phyloP scores from a whole-genome alignment of 2,329 filamentous ascomycete species.

The Aspergillus sp. region DNA sequence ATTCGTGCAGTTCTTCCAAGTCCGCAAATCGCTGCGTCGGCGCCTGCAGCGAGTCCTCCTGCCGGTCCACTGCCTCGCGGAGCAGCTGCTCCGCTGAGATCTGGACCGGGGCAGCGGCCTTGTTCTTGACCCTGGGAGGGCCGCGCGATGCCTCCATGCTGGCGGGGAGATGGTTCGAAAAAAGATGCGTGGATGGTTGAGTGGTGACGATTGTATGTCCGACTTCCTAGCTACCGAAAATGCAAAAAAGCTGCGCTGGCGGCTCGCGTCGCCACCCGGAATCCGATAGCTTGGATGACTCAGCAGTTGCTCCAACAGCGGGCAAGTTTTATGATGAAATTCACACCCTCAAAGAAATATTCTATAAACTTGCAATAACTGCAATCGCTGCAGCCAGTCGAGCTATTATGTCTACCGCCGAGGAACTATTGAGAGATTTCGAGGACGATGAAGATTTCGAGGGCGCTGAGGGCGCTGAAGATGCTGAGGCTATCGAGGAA shows the following conservation, averaged over 20 bases:
- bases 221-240: constrained; percentile 1
- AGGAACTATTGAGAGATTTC: constrained; percentile 90
- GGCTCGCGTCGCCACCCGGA: constrained; percentile 17
- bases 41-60: constrained; percentile 82
- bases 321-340: constrained; percentile 7
- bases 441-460: constrained; percentile 73
- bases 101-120: constrained; percentile 85
- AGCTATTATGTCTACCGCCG: constrained; percentile 76
- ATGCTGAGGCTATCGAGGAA: constrained; percentile 54
- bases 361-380: not conserved
- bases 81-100: constrained; percentile 97
- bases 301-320: constrained; percentile 5
- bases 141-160: constrained; percentile 88
- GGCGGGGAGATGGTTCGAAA: constrained; percentile 15
- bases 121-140: constrained; percentile 97
- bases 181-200: not conserved
- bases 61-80: constrained; percentile 93
- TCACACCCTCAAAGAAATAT: not conserved
- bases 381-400: not conserved
- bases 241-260: constrained; percentile 18
- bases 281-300: constrained; percentile 10
- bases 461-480: constrained; percentile 61
- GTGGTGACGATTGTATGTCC: not conserved
- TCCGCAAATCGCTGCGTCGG: constrained; percentile 95
- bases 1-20: constrained; percentile 96